Evolutionary conservation across 2,329 filamentous ascomycete species (phyloP).

Genomic region (Aspergillus bombycis): DNA sequence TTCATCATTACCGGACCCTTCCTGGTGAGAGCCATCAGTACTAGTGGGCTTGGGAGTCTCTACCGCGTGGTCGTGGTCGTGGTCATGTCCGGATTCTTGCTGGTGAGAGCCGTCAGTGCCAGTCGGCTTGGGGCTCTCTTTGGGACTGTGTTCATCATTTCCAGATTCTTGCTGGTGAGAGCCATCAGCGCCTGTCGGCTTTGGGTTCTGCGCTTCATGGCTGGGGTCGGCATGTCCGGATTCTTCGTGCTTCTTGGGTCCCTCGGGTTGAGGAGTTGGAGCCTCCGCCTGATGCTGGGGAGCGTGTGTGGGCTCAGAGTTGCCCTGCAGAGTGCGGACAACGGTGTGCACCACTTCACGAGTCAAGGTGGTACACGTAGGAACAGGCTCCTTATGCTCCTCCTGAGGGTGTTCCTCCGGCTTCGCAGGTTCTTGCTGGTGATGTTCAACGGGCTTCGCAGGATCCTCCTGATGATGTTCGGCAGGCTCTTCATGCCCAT

Average conservation of each 20-base stretch:
- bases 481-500: too few relatives aligned
- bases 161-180: neutral
- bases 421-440: neutral
- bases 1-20: neutral
- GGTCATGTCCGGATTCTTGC: too few relatives aligned
- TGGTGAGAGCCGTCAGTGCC: neutral
- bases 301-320: neutral
- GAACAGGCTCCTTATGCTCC: neutral
- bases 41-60: neutral
- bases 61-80: too few relatives aligned
- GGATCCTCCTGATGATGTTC: too few relatives aligned
- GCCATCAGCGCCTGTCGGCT: neutral
- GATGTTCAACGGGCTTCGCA: neutral
- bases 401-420: neutral
- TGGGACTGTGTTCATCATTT: too few relatives aligned
- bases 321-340: constrained; percentile 19
- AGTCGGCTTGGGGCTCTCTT: neutral
- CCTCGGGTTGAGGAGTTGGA: neutral
- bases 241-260: neutral
- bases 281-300: neutral
- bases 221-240: neutral
- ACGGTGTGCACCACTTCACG: constrained; percentile 33
- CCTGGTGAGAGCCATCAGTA: neutral
- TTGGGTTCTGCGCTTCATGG: neutral
- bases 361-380: constrained; percentile 21